These are phyloP conservation scores for Dictyostelium brefeldianum DNA, from an alignment of 78 protist species.

Conservation along the genomic window DNA sequence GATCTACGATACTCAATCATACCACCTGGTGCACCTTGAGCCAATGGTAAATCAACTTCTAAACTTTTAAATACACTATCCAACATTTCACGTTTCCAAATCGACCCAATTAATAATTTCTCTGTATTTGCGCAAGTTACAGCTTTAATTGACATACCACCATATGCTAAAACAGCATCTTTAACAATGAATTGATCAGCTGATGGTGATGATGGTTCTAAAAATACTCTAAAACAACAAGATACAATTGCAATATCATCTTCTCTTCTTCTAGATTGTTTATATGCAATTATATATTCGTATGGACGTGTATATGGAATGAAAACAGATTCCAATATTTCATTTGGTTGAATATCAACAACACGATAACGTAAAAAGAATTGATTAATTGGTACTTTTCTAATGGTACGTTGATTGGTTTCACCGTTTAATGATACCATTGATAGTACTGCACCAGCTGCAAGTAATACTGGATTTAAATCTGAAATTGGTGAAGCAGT, in stretches of 20 bases:
- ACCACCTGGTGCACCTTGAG: conserved; percentile 92
- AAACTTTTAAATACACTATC: not conserved
- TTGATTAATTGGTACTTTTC: conserved; percentile 21
- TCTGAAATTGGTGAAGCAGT: conserved; percentile 95
- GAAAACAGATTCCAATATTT: conserved; percentile 75
- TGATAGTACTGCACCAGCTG: conserved; percentile 61
- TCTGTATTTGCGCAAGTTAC: conserved; percentile 33
- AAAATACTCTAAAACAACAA: conserved; percentile 83
- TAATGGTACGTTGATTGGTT: not conserved
- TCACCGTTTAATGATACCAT: conserved; percentile 28
- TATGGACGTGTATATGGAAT: conserved; percentile 71
- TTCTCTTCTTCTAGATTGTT: conserved; percentile 90
- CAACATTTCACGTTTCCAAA: conserved; percentile 21
- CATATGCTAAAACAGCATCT: conserved; percentile 53
- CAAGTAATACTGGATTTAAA: conserved; percentile 90
- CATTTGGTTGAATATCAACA: conserved; percentile 81
- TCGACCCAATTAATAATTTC: not conserved
- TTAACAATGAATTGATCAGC: not conserved
- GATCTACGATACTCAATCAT: conserved; percentile 88
- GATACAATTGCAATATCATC: conserved; percentile 96
- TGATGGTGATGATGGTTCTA: not conserved
- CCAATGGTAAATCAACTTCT: conserved; percentile 53
- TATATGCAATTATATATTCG: conserved; percentile 87
- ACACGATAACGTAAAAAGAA: conserved; percentile 84
- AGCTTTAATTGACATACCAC: conserved; percentile 74